These are phyloP conservation scores for Kuraishia piskuri DNA, from an alignment of 805 yeast species.

Conservation along the genomic window DNA sequence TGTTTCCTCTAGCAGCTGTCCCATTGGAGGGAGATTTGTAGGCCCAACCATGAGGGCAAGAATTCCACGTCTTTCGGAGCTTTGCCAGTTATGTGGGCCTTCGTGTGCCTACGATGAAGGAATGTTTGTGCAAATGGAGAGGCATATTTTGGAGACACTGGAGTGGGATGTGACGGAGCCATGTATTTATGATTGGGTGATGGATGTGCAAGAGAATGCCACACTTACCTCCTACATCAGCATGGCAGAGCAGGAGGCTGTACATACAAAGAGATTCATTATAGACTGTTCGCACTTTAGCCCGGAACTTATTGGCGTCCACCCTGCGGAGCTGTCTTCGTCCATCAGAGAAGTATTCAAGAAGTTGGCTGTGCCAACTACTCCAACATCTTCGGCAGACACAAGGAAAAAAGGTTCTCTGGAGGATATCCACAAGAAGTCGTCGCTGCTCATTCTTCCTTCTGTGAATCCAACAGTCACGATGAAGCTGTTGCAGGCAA, in stretches of 20 bases:
- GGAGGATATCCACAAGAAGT: not conserved
- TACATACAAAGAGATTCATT: constrained; percentile 40
- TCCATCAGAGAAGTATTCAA: constrained; percentile 7
- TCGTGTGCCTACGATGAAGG: constrained; percentile 49
- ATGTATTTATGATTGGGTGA: constrained; percentile 37
- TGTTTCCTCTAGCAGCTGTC: constrained; percentile 37
- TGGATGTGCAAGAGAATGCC: constrained; percentile 33
- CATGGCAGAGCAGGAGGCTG: constrained; percentile 22
- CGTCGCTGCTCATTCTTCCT: not conserved
- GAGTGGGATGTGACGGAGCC: constrained; percentile 70
- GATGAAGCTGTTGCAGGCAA: not conserved
- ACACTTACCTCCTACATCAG: constrained; percentile 26
- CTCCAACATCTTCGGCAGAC: not conserved
- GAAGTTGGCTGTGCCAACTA: constrained; percentile 1
- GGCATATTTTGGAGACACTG: constrained; percentile 61
- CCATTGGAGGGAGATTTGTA: constrained; percentile 50
- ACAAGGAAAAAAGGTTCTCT: not conserved
- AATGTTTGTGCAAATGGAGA: constrained; percentile 68
- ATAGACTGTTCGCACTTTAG: constrained; percentile 41
- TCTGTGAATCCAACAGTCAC: not conserved
- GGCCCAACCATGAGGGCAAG: constrained; percentile 72
- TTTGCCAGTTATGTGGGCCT: constrained; percentile 64
- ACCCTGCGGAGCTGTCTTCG: constrained; percentile 17
- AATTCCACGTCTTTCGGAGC: constrained; percentile 65
- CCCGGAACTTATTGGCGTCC: constrained; percentile 31